Evolutionary conservation across 352 stramenopile species (phyloP).

Genomic region (Phytophthora boehmeriae): DNA sequence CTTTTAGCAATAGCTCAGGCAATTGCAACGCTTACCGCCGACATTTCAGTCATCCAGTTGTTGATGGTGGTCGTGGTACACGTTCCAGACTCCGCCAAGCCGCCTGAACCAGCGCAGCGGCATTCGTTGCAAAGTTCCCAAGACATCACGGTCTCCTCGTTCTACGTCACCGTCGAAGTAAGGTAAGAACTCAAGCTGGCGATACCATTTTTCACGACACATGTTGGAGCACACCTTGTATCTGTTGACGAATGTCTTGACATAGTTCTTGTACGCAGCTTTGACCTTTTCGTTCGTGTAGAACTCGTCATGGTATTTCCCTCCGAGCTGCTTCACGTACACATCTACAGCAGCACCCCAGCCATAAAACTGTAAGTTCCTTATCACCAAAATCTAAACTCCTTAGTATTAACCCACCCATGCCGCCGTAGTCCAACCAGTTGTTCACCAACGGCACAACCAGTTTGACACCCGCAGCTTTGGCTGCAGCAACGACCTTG

Average conservation of each 20-base stretch:
- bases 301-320: constrained; percentile 22
- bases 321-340: constrained; percentile 22
- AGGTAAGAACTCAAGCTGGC: too few relatives aligned
- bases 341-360: constrained; percentile 10
- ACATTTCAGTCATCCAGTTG: constrained; percentile 18
- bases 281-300: constrained; percentile 21
- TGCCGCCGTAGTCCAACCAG: constrained; percentile 34
- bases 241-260: constrained; percentile 15
- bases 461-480: constrained; percentile 30
- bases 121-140: constrained; percentile 36
- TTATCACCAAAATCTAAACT: neutral
- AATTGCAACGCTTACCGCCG: constrained; percentile 5
- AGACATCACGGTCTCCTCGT: constrained; percentile 29
- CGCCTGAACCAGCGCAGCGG: constrained; percentile 25
- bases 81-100: constrained; percentile 12
- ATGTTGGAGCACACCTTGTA: too few relatives aligned
- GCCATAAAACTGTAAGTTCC: neutral
- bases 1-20: neutral
- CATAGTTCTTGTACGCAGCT: constrained; percentile 21
- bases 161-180: too few relatives aligned
- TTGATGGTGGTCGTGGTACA: constrained; percentile 19
- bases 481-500: constrained; percentile 22
- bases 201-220: too few relatives aligned
- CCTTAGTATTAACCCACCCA: constrained; percentile 11
- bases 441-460: constrained; percentile 33